Evolutionary conservation across 2,329 filamentous ascomycete genomes (phyloP).

Genomic region (Aureobasidium lini): DNA sequence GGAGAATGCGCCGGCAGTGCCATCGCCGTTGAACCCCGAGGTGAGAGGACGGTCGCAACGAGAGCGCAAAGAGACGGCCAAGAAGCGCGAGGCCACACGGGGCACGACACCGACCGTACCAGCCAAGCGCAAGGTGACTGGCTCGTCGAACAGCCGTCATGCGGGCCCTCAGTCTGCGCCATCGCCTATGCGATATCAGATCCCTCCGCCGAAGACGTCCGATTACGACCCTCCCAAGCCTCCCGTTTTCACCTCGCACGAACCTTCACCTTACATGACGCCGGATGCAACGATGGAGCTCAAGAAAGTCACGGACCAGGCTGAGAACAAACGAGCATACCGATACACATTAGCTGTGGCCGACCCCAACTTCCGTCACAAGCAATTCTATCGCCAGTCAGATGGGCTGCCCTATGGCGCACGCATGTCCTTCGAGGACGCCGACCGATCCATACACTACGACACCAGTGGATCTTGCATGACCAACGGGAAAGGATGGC

Average conservation of each 20-base stretch:
- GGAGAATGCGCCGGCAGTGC: constrained; percentile 61
- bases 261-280: constrained; percentile 37
- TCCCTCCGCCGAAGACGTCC: constrained; percentile 38
- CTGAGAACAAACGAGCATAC: constrained; percentile 64
- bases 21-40: constrained; percentile 68
- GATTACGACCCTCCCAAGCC: constrained; percentile 45
- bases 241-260: constrained; percentile 39
- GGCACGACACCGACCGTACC: constrained; percentile 31
- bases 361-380: constrained; percentile 78
- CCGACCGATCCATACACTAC: constrained; percentile 76
- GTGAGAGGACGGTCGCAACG: constrained; percentile 43
- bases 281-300: constrained; percentile 37
- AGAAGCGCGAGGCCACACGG: constrained; percentile 44
- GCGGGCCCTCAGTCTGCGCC: constrained; percentile 24
- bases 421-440: constrained; percentile 88
- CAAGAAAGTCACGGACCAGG: constrained; percentile 43
- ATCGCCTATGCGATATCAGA: constrained; percentile 44
- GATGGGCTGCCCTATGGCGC: constrained; percentile 77
- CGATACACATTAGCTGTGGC: constrained; percentile 87
- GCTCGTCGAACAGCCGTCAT: neutral
- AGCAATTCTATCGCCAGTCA: constrained; percentile 80
- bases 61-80: constrained; percentile 44
- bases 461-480: constrained; percentile 62
- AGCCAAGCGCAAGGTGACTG: constrained; percentile 31
- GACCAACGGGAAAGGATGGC: constrained; percentile 86